Evolutionary conservation across 108 stramenopile species (phyloP), one percentile per base, ranked within the genome.

Genomic region (Nitzschia inconspicua): DNA sequence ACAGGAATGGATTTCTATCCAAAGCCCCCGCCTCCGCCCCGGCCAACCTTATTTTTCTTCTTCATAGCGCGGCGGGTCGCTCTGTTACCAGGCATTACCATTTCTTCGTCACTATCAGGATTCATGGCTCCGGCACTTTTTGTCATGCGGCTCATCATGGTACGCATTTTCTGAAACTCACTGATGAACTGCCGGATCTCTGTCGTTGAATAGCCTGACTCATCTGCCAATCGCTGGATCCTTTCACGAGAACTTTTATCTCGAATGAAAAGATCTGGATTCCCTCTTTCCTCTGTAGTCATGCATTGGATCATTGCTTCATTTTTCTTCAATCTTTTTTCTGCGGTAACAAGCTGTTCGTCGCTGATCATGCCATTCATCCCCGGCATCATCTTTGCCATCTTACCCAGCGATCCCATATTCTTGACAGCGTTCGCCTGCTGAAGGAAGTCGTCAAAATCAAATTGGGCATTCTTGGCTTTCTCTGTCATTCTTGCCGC

Each of bases 371-470:
- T 63, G 25, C 79, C 83, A 3, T 76, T 93, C 83, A 96, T 85
- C 22, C 95, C 97, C 11, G 97, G 97, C 43, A 98, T 82, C 93
- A 98, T 92, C 62, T 95, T 96, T 11, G 93, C 92, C 8, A 96
- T 86, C 35, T 84, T 87, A 20, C 85, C 93, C 56, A 97, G 75
- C 60, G 63, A 85, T 40, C 95, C 92, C 92, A 96, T 93, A 54
- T 82, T 90, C 47, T 77, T 56, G 11, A 97, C 85, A 65, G 94
- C 72, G 63, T 76, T 73, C 29, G 82, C 78, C 67, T 97, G 96
- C 39, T 80, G 73, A 60, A 94, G 49, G 62, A 95, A 97, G 57
- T 97, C 96, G 37, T 96, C 91, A 66, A 97, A 97, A 73, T 96
- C 94, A 57, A 96, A 96, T 44, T 83, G 82, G 8, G 78, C 88